Percentiles rank a stretch among this genome's conserved stretches.
These are phyloP conservation scores for Cucurbita moschata DNA, from an alignment of 306 rosid genomes.

Conservation along the genomic window DNA sequence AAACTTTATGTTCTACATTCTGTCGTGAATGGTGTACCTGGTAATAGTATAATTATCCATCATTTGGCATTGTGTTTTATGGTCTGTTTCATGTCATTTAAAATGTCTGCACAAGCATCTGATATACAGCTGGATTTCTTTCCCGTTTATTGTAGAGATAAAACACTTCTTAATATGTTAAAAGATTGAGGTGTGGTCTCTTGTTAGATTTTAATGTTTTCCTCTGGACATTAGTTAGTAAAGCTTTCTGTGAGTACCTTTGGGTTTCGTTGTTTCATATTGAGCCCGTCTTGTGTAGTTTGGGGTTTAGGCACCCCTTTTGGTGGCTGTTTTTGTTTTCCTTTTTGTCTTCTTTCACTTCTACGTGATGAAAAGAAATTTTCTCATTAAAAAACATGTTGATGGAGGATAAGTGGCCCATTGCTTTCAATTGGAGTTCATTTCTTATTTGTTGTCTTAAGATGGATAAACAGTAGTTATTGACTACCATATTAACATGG, in stretches of 20 bases:
- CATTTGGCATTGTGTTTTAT: background rate
- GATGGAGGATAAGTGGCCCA: background rate
- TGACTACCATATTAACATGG: background rate
- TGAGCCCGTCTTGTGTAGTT: background rate
- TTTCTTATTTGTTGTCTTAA: background rate
- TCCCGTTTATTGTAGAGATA: background rate
- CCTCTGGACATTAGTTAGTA: background rate
- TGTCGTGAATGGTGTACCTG: background rate
- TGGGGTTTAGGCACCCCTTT: background rate
- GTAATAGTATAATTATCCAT: background rate
- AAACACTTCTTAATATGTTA: background rate
- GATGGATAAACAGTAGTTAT: background rate
- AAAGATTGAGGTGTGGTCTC: background rate
- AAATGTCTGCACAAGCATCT: background rate
- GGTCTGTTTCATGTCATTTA: background rate
- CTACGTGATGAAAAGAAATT: too few relatives aligned
- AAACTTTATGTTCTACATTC: background rate
- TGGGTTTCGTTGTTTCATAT: background rate
- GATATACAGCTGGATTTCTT: background rate
- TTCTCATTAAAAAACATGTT: background rate
- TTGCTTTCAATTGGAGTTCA: background rate
- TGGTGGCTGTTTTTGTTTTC: background rate
- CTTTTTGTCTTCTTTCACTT: background rate
- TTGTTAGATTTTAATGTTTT: background rate
- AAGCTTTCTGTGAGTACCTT: background rate